These are phyloP conservation scores for Lithohypha guttulata DNA, from an alignment of 2,329 filamentous ascomycete genomes.

Conservation along the genomic window DNA sequence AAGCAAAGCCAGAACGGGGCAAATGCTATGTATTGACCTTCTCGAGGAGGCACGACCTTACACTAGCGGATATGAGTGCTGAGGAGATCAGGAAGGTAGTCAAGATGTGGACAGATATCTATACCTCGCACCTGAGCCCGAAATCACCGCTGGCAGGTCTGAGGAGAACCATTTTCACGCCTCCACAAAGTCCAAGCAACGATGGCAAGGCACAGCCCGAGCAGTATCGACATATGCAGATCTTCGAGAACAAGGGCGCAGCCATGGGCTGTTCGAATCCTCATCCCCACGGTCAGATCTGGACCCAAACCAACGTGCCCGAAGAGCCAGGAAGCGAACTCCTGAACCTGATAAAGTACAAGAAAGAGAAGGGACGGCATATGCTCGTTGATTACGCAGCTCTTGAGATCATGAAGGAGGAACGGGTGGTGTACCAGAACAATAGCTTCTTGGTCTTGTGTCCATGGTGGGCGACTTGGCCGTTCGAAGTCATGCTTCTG, in stretches of 20 bases:
- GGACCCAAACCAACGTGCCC: slow-evolving; percentile 83
- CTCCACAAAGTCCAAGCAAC: slow-evolving; percentile 36
- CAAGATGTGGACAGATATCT: slow-evolving; percentile 84
- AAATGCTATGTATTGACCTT: slow-evolving; percentile 97
- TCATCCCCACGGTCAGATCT: slow-evolving; percentile 92
- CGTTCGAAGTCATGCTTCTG: slow-evolving; percentile 87
- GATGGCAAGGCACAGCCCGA: slow-evolving; percentile 48
- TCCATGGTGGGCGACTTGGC: slow-evolving; percentile 97
- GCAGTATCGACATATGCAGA: slow-evolving; percentile 95
- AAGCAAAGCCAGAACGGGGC: slow-evolving; percentile 76
- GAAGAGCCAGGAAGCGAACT: slow-evolving; percentile 81
- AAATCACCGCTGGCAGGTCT: slow-evolving; percentile 51
- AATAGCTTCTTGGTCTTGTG: slow-evolving; percentile 74
- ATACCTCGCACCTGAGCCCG: slow-evolving; percentile 67
- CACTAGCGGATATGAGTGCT: slow-evolving; percentile 77
- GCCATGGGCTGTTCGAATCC: slow-evolving; percentile 99
- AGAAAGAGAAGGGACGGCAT: slow-evolving; percentile 57
- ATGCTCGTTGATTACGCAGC: slow-evolving; percentile 78
- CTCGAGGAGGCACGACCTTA: slow-evolving; percentile 79
- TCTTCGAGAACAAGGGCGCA: slow-evolving; percentile 96
- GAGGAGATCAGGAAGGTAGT: slow-evolving; percentile 71
- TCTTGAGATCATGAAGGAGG: slow-evolving; percentile 68
- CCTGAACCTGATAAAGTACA: slow-evolving; percentile 67
- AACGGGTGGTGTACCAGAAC: slow-evolving; percentile 84
- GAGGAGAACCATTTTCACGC: slow-evolving; percentile 33